These are phyloP conservation scores for Aspergillus sp. DNA, from an alignment of 2,329 filamentous ascomycete genomes.

Conservation along the genomic window DNA sequence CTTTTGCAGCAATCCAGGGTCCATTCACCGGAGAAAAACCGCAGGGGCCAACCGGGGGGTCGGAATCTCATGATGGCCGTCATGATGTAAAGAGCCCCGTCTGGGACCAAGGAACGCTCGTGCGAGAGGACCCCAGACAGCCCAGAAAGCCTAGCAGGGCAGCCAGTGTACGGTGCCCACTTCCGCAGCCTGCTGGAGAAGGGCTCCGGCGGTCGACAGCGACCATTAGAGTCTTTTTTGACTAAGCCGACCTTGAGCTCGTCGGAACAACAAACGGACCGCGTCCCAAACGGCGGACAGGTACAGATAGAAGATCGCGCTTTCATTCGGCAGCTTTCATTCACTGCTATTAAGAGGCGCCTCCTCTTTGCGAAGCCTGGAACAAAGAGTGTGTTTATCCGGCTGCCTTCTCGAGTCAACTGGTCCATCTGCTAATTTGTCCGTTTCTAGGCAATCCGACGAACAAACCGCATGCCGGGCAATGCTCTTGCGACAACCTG, in stretches of 20 bases:
- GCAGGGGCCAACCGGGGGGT: not conserved
- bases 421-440: not conserved
- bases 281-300: constrained; percentile 1
- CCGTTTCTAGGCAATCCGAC: not conserved
- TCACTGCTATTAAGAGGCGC: not conserved
- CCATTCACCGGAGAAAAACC: not conserved
- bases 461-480: not conserved
- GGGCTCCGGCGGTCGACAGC: not conserved
- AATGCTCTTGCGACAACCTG: not conserved
- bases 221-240: constrained; percentile 2
- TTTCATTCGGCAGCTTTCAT: not conserved
- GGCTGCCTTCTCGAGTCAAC: not conserved
- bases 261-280: constrained; percentile 7
- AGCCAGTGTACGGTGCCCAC: too few relatives aligned
- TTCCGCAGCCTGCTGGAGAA: too few relatives aligned
- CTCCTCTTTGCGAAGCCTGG: not conserved
- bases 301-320: not conserved
- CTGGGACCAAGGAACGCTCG: constrained; percentile 15
- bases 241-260: constrained; percentile 3
- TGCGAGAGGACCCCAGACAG: too few relatives aligned
- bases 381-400: not conserved
- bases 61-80: constrained; percentile 17
- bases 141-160: too few relatives aligned
- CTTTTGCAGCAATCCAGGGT: not conserved
- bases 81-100: constrained; percentile 20